Evolutionary conservation across 257 asterid genomes (phyloP), one percentile per base, ranked within the genome.

Genomic region (Phtheirospermum japonicum): DNA sequence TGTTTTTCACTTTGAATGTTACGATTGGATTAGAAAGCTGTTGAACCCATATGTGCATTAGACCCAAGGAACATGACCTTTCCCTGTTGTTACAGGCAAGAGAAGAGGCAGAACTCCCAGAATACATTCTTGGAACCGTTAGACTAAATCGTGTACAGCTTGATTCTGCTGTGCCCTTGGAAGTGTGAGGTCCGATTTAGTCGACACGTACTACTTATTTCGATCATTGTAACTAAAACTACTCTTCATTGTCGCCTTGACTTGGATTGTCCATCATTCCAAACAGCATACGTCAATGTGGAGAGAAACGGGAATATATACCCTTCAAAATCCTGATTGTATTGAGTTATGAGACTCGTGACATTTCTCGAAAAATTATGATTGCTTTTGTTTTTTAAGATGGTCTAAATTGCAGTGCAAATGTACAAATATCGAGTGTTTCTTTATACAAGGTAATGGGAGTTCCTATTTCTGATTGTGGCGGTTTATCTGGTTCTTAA

Each of bases 41-140:
- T n/a, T n/a, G n/a, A n/a, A n/a, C n/a, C n/a, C n/a, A n/a, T n/a
- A n/a, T n/a, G n/a, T n/a, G n/a, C n/a, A n/a, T n/a, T n/a, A n/a
- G n/a, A n/a, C n/a, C n/a, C 28, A 23, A 23, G 28, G 28, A 23
- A 23, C 28, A 3, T 57, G 19, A 40, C 17, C 0, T 28, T 53
- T 60, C 59, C 60, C 34, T 55, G n/a, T 67, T 34, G 59, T 64
- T 61, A 40, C 88, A 93, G 99, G 99, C 85, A 31, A 85, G 65
- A 78, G 97, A 89, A 63, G 96, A 83, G 71, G 72, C 72, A 5
- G 99, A 93, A 63, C 96, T 93, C 67, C 99, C 99, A 3, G 97
- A 89, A 77, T 81, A 80, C 74, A 75, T 93, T 73, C 97, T 89
- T 62, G 97, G 96, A 80, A 89, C 97, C 18, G 96, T 87, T 58